Evolutionary conservation across 768 basidiomycete species (phyloP), one percentile per base, ranked within the genome.

Genomic region (Auriscalpium vulgare): DNA sequence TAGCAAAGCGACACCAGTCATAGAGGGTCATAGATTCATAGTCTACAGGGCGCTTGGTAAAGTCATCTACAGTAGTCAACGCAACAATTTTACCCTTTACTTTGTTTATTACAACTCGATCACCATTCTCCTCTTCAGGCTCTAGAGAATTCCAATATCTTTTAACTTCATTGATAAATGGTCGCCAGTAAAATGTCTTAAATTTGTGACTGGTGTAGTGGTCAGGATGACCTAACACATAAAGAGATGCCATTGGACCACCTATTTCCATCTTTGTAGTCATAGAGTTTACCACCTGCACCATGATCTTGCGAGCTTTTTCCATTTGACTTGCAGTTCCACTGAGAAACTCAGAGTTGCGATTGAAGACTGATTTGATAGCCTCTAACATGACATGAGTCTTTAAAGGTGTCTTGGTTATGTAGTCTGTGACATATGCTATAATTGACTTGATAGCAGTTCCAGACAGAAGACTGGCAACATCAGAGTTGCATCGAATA

Each of bases 361-460:
- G 66, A 3, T 60, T 38, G 58, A 69, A 67, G 8, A 70, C 59
- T 7, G 35, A 51, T 6, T 51, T 47, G 0, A 72, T 59, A 9
- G 68, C 55, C 0, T 74, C 65, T 63, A 77, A 76, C 29, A 74
- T 65, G 13, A 62, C 62, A 60, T 74, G 67, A 0, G 71, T 74
- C 47, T 76, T 79, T 10, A 79, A 56, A 4, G 61, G 45, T 0
- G 64, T 47, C 58, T 79, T 79, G 0, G 73, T 75, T 0, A 78
- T 67, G 60, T 79, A 79, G 37, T 78, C 74, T 3, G 75, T 66
- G 74, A 17, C 72, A 75, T n/a, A 69, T 29, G 29, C 29, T 29
- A 29, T 29, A 5, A 29, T 29, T 4, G 29, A 29, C 4, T 29
- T 29, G 29, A 29, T 29, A 29, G 29, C 29, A 29, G 29, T 29